A percentile compares a stretch with the other conserved stretches of the same genome.
Evolutionary conservation across 768 basidiomycete species (phyloP).

Genomic region (Mycena kentingensis): DNA sequence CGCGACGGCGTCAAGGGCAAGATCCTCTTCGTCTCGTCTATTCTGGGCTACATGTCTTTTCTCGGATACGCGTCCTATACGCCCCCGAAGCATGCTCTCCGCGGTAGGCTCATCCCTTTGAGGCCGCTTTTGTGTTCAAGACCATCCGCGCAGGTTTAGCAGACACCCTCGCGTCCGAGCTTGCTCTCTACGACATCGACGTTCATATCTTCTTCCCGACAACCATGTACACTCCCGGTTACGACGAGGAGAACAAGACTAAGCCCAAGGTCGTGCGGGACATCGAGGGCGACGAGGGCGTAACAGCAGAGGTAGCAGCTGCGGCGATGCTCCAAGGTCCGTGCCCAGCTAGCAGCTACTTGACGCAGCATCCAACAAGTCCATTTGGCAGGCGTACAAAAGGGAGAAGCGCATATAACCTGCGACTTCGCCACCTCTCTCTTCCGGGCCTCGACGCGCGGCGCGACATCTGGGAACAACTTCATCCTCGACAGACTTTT

Average conservation of each 20-base stretch:
- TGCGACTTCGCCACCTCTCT: slow-evolving; percentile 67
- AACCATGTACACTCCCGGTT: slow-evolving; percentile 80
- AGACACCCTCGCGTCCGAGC: slow-evolving; percentile 79
- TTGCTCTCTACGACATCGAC: slow-evolving; percentile 73
- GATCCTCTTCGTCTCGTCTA: slow-evolving; percentile 75
- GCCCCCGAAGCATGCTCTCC: slow-evolving; percentile 82
- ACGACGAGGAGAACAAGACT: slow-evolving; percentile 69
- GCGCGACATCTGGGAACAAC: slow-evolving; percentile 61
- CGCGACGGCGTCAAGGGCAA: slow-evolving; percentile 60
- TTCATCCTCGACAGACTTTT: slow-evolving; percentile 56
- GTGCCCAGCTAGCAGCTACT: slow-evolving; percentile 6
- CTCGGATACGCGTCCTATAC: slow-evolving; percentile 80
- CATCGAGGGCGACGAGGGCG: slow-evolving; percentile 75
- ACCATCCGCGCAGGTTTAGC: slow-evolving; percentile 60
- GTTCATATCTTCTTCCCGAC: slow-evolving; percentile 83
- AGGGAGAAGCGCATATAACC: slow-evolving; percentile 73
- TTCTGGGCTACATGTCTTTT: slow-evolving; percentile 73
- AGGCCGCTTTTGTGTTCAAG: slow-evolving; percentile 1
- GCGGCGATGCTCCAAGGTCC: slow-evolving; percentile 58
- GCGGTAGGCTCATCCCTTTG: slow-evolving; percentile 51
- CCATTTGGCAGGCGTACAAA: slow-evolving; percentile 56
- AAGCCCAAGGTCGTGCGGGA: slow-evolving; percentile 77
- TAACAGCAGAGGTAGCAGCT: slow-evolving; percentile 67
- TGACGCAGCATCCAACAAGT: not conserved
- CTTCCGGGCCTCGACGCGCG: slow-evolving; percentile 69